Evolutionary conservation across 306 rosid genomes (phyloP), one percentile per base, ranked within the genome.

Genomic region (Vigna trinervia): DNA sequence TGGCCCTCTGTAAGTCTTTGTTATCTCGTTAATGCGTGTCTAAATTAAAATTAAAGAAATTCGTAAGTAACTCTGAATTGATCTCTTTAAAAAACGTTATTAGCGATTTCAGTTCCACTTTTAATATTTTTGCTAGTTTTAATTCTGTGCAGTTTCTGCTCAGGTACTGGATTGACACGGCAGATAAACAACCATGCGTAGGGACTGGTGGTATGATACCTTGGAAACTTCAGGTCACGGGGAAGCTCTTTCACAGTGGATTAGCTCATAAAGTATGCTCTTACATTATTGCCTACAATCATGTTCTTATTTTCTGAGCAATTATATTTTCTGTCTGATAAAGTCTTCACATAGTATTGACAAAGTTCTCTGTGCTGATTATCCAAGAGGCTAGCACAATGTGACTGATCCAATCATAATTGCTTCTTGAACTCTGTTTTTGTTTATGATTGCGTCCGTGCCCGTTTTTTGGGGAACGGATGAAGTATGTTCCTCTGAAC

Each of bases 121-220:
- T 4, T 54, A 12, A 56, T 71, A 20, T 70, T 6, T 74, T 72
- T 47, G 47, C 50, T 11, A 45, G 15, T 45, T 11, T 45, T 45
- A 45, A 45, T 10, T 12, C 67, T 75, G 57, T 73, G 80, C 69
- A 1, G 8, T 74, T 58, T 78, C 60, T 50, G 26, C 46, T 39
- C 84, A 92, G 99, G 88, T 92, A 78, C 85, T 95, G 98, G 99
- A 82, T 92, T 43, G 97, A 95, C 77, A 89, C 96, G 3, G 96
- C 97, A 1, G 99, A 95, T 83, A 92, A 93, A 78, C 99, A 95
- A 74, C 99, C 99, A 15, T 89, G 99, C 30, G 60, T 95, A 15
- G 99, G 98, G 34, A 95, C 98, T 36, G 99, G 99, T 62, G 99
- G 99, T 73, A 76, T 87, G 90, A 85, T 92, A 76, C 97, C 99